A percentile compares a stretch with the other conserved stretches of the same genome.
Conservation (phyloP, 768 basidiomycete genomes). For the Omphalotus guepiniiformis region DNA sequence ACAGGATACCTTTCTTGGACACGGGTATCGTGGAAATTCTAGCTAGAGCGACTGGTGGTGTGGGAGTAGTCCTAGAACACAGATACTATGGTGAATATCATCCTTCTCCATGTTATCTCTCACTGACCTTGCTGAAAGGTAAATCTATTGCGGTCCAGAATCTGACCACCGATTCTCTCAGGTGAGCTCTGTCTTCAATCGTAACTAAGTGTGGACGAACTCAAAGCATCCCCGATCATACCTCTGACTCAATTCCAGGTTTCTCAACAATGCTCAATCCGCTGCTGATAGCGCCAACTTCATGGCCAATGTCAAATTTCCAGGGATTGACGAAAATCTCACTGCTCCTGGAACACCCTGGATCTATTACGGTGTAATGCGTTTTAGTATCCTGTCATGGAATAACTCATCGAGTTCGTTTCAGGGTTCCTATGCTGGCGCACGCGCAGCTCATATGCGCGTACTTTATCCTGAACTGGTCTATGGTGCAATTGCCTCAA, state of each 20-base stretch:
- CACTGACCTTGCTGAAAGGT: slow-evolving; percentile 35
- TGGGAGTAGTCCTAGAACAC: slow-evolving; percentile 90
- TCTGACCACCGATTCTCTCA: slow-evolving; percentile 77
- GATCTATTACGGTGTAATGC: slow-evolving; percentile 93
- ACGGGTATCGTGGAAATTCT: slow-evolving; percentile 87
- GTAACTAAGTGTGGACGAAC: no score
- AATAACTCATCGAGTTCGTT: slow-evolving; percentile 5
- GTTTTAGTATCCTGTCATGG: slow-evolving; percentile 16
- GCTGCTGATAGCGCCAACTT: slow-evolving; percentile 92
- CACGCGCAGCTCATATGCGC: slow-evolving; percentile 88
- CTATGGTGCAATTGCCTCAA: slow-evolving; percentile 85
- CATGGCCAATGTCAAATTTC: slow-evolving; percentile 75
- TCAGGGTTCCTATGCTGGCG: slow-evolving; percentile 89
- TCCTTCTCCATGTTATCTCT: slow-evolving; percentile 5
- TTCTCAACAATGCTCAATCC: slow-evolving; percentile 86
- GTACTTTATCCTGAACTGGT: slow-evolving; percentile 85
- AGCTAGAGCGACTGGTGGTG: slow-evolving; percentile 77
- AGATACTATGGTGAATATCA: slow-evolving; percentile 71
- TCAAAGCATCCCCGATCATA: slow-evolving; percentile 6
- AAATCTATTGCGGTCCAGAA: slow-evolving; percentile 71
- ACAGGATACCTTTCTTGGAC: slow-evolving; percentile 57
- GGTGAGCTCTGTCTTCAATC: slow-evolving; percentile 35
- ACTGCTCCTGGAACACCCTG: slow-evolving; percentile 74
- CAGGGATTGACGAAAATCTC: slow-evolving; percentile 64
- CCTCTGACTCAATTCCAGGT: slow-evolving; percentile 39